These are phyloP conservation scores for Suhomyces bribrorum DNA, from an alignment of 1,139 yeast species.

Conservation along the genomic window DNA sequence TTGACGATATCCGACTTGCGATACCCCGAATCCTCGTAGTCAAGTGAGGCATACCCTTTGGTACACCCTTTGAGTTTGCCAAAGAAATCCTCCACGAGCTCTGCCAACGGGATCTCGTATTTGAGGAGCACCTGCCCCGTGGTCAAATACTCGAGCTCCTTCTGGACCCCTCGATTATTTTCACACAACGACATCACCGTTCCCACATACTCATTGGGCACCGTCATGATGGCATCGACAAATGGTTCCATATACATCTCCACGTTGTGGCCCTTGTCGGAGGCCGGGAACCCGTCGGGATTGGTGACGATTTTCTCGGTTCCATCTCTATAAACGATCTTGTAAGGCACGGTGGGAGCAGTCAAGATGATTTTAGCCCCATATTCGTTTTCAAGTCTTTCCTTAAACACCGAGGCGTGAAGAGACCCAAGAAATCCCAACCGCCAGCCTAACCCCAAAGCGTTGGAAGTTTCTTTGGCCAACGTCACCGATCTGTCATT, in stretches of 20 bases:
- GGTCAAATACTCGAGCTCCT: constrained; percentile 72
- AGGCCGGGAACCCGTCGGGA: constrained; percentile 89
- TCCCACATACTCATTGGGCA: constrained; percentile 89
- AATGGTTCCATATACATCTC: constrained; percentile 76
- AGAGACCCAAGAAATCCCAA: constrained; percentile 91
- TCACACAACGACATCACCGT: constrained; percentile 84
- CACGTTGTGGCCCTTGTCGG: constrained; percentile 46
- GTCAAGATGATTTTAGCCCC: constrained; percentile 92
- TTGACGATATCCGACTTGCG: constrained; percentile 78
- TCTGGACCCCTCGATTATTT: constrained; percentile 77
- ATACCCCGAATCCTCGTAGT: constrained; percentile 93
- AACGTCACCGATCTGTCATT: constrained; percentile 91
- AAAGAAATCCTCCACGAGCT: constrained; percentile 90
- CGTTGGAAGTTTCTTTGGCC: constrained; percentile 89
- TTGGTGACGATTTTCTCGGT: constrained; percentile 68
- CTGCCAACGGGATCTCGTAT: constrained; percentile 82
- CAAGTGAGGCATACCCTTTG: constrained; percentile 90
- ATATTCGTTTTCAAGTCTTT: constrained; percentile 86
- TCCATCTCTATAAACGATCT: constrained; percentile 66
- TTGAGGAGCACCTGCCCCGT: constrained; percentile 81
- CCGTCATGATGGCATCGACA: constrained; percentile 87
- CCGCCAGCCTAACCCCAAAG: constrained; percentile 97
- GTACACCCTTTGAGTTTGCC: constrained; percentile 90
- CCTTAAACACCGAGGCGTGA: constrained; percentile 94
- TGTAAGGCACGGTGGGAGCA: constrained; percentile 95